Percentiles rank a stretch among this genome's conserved stretches.
These are phyloP conservation scores for Suillus ampliporus DNA, from an alignment of 768 basidiomycete genomes.

Conservation along the genomic window DNA sequence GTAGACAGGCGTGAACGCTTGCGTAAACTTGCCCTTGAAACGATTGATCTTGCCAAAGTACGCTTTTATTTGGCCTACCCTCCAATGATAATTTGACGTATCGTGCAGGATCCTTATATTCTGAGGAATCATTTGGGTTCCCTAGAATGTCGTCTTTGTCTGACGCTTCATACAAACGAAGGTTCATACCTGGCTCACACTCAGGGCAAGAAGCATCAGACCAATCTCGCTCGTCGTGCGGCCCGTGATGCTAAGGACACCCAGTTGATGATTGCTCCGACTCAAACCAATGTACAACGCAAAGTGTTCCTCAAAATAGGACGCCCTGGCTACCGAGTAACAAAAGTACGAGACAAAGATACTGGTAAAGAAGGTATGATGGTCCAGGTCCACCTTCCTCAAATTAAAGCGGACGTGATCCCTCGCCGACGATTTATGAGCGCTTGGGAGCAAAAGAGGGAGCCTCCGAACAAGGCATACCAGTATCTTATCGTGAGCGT, in stretches of 20 bases:
- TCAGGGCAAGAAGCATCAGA: slow-evolving; percentile 99
- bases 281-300: slow-evolving; percentile 79
- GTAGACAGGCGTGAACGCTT: slow-evolving; percentile 95
- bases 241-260: slow-evolving; percentile 97
- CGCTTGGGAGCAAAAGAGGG: slow-evolving; percentile 95
- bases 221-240: slow-evolving; percentile 94
- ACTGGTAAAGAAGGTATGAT: slow-evolving; percentile 95
- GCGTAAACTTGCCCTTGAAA: slow-evolving; percentile 93
- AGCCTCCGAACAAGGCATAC: slow-evolving; percentile 94
- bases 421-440: slow-evolving; percentile 95
- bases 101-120: slow-evolving; percentile 89
- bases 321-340: slow-evolving; percentile 92
- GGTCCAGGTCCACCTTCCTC: slow-evolving; percentile 95
- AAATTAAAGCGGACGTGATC: slow-evolving; percentile 84
- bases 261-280: slow-evolving; percentile 85
- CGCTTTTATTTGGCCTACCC: slow-evolving; percentile 18
- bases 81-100: slow-evolving; percentile 17
- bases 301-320: slow-evolving; percentile 99
- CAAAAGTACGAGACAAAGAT: slow-evolving; percentile 92
- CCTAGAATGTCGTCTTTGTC: slow-evolving; percentile 95
- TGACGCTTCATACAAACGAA: slow-evolving; percentile 99
- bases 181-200: slow-evolving; percentile 99
- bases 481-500: slow-evolving; percentile 93
- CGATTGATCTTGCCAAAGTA: slow-evolving; percentile 97
- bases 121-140: slow-evolving; percentile 98